phyloP scores from a whole-genome alignment of 2,329 filamentous ascomycete species.

The Calonectria henricotiae region DNA sequence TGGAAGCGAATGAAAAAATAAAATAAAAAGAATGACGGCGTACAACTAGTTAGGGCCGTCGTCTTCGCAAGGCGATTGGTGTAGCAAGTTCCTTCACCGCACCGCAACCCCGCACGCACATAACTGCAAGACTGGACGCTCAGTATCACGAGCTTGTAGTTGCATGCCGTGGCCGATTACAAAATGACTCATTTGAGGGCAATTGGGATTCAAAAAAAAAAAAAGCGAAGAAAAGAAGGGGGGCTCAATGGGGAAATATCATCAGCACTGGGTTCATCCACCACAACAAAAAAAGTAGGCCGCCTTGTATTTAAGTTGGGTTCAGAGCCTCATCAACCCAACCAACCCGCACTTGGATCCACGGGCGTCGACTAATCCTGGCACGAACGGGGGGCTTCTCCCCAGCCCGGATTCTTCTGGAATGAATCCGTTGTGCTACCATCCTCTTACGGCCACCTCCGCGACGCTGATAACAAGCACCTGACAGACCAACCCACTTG shows the following conservation, averaged over 20 bases:
- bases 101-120: slow-evolving; percentile 14
- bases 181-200: background rate
- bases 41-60: background rate
- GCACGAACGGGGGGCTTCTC: background rate
- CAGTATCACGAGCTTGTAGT: background rate
- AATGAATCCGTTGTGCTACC: background rate
- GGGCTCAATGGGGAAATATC: background rate
- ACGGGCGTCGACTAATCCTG: background rate
- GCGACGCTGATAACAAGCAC: background rate
- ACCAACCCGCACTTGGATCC: background rate
- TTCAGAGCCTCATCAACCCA: slow-evolving; percentile 11
- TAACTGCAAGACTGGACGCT: background rate
- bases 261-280: background rate
- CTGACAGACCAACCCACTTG: slow-evolving; percentile 1
- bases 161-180: background rate
- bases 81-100: slow-evolving; percentile 6
- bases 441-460: slow-evolving; percentile 2
- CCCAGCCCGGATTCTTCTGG: background rate
- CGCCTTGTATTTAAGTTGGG: slow-evolving; percentile 19
- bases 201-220: background rate
- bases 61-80: background rate
- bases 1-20: background rate
- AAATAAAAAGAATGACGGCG: background rate
- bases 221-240: background rate
- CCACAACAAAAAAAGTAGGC: background rate